phyloP scores from a whole-genome alignment of 140 eudicot genomes.

The Anethum foeniculum region DNA sequence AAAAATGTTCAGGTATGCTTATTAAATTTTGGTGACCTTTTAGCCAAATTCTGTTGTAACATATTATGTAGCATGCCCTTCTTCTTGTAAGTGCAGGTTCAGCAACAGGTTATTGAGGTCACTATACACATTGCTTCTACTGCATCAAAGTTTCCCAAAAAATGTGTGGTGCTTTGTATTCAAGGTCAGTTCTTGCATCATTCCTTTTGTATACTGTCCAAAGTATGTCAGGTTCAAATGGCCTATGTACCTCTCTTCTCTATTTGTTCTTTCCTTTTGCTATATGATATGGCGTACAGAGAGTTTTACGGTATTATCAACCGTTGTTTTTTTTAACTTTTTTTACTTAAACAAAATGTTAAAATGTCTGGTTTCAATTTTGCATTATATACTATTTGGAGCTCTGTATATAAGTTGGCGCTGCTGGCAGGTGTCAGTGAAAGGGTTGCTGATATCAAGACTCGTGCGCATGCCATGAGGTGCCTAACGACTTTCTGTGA shows the following conservation, averaged over 20 bases:
- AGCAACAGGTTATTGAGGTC: constrained; percentile 93
- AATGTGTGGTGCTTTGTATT: constrained; percentile 93
- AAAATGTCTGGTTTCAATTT: neutral
- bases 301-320: neutral
- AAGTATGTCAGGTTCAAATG: neutral
- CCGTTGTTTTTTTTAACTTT: neutral
- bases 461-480: constrained; percentile 91
- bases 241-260: neutral
- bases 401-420: neutral
- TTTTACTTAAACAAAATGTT: neutral
- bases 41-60: neutral
- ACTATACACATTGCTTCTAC: constrained; percentile 70
- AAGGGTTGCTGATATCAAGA: constrained; percentile 98
- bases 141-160: constrained; percentile 79
- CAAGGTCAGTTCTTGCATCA: constrained; percentile 40
- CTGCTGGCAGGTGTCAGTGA: constrained; percentile 64
- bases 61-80: neutral
- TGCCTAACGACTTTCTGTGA: constrained; percentile 88
- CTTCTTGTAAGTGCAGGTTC: constrained; percentile 53
- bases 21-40: neutral
- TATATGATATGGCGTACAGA: neutral
- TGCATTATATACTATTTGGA: neutral
- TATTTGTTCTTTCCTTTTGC: neutral
- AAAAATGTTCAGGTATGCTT: constrained; percentile 79
- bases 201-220: neutral